Evolutionary conservation across 257 asterid species (phyloP).

Genomic region (Plectranthus barbatus): DNA sequence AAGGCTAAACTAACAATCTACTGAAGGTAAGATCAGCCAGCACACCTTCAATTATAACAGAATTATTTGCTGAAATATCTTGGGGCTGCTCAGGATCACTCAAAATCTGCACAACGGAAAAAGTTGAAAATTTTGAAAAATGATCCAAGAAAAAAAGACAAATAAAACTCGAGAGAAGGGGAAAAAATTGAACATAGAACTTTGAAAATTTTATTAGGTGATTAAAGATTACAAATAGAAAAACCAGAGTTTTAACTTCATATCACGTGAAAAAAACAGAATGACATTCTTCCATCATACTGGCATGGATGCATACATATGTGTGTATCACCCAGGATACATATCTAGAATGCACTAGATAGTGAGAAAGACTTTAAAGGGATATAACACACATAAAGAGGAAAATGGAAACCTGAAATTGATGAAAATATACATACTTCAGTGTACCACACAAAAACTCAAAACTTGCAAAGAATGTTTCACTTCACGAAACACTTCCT

Average conservation of each 20-base stretch:
- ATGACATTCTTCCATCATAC: background rate
- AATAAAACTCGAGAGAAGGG: background rate
- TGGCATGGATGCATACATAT: background rate
- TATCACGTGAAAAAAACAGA: background rate
- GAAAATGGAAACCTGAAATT: too few species aligned
- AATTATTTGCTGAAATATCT: conserved; percentile 25
- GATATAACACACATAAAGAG: background rate
- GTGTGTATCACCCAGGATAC: background rate
- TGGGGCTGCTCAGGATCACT: conserved; percentile 22
- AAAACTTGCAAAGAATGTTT: background rate
- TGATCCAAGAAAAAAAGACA: background rate
- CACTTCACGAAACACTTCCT: background rate
- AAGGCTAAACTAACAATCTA: background rate
- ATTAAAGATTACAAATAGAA: background rate
- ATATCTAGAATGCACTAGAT: background rate
- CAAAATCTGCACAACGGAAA: conserved; percentile 42
- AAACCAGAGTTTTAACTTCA: background rate
- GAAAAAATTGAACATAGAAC: background rate
- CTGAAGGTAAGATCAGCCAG: background rate
- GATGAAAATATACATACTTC: background rate
- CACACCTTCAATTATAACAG: conserved; percentile 48
- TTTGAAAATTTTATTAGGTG: background rate
- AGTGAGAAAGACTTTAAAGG: background rate
- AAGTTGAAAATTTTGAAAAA: background rate
- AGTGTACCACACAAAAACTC: background rate